phyloP scores from a whole-genome alignment of 768 basidiomycete genomes.

The Phaeolepiota aurea region DNA sequence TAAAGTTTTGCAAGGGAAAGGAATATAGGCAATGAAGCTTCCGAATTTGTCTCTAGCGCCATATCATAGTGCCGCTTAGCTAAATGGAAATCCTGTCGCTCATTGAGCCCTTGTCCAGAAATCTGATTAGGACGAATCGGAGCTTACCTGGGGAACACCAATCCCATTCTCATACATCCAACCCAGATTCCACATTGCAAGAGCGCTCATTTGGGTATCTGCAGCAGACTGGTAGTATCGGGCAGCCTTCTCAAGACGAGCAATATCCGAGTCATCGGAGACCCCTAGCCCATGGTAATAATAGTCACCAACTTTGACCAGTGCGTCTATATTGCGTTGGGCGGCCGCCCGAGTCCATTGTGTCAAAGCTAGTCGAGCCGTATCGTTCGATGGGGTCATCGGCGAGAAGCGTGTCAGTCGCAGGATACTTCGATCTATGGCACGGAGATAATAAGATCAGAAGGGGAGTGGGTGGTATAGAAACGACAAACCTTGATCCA shows the following conservation, averaged over 20 bases:
- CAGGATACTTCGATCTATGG: constrained; percentile 60
- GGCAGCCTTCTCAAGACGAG: constrained; percentile 83
- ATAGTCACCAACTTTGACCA: constrained; percentile 98
- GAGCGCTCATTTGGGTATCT: constrained; percentile 84
- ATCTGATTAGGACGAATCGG: background rate
- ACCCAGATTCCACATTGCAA: constrained; percentile 97
- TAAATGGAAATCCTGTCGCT: constrained; percentile 79
- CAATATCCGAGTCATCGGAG: constrained; percentile 44
- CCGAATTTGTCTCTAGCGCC: constrained; percentile 78
- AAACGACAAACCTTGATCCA: constrained; percentile 72
- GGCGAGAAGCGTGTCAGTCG: constrained; percentile 63
- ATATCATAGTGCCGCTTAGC: constrained; percentile 95
- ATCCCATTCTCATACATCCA: constrained; percentile 99
- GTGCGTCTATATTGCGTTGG: constrained; percentile 91
- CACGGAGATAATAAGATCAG: background rate
- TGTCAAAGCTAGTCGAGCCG: constrained; percentile 75
- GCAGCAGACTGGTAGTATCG: constrained; percentile 93
- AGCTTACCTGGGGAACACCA: constrained; percentile 73
- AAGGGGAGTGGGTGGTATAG: background rate
- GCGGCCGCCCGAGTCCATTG: constrained; percentile 94
- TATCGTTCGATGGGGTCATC: constrained; percentile 70
- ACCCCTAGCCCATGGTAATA: constrained; percentile 89
- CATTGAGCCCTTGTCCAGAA: constrained; percentile 1
- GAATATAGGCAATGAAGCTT: constrained; percentile 83
- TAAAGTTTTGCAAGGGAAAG: constrained; percentile 81